Percentiles rank a stretch among this genome's conserved stretches.
Conservation (phyloP, 306 rosid genomes). For the Prunus mira region DNA sequence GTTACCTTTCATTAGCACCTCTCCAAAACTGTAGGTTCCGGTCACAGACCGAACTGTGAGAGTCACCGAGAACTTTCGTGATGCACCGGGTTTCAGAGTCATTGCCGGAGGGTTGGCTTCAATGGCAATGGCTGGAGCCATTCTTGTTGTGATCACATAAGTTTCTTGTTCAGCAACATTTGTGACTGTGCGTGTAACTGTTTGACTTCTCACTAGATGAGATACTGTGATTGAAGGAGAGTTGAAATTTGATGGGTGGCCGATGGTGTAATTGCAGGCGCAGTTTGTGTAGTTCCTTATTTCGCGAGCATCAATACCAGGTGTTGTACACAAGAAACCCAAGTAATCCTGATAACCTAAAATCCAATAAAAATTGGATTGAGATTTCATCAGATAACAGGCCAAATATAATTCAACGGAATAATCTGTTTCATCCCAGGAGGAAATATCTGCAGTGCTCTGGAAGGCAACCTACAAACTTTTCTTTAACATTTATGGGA, state of each 20-base stretch:
- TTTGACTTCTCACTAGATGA: constrained; percentile 73
- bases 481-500: not conserved
- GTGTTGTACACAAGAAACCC: constrained; percentile 95
- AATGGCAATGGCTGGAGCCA: constrained; percentile 84
- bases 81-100: constrained; percentile 67
- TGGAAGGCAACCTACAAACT: not conserved
- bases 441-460: not conserved
- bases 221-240: constrained; percentile 81
- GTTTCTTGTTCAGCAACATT: constrained; percentile 92
- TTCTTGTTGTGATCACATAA: constrained; percentile 70
- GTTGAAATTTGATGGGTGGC: constrained; percentile 80
- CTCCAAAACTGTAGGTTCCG: constrained; percentile 77
- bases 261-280: constrained; percentile 75
- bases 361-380: constrained; percentile 4
- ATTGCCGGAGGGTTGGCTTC: constrained; percentile 83
- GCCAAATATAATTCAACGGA: not conserved
- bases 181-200: constrained; percentile 70
- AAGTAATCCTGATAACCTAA: constrained; percentile 85
- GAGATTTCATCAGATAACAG: not conserved
- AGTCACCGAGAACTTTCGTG: constrained; percentile 57
- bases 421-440: not conserved
- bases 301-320: constrained; percentile 70
- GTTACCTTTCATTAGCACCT: constrained; percentile 86
- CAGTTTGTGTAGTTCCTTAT: constrained; percentile 64
- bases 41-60: constrained; percentile 71